Evolutionary conservation across 2,329 filamentous ascomycete genomes (phyloP).

Genomic region (Fusarium palustre): DNA sequence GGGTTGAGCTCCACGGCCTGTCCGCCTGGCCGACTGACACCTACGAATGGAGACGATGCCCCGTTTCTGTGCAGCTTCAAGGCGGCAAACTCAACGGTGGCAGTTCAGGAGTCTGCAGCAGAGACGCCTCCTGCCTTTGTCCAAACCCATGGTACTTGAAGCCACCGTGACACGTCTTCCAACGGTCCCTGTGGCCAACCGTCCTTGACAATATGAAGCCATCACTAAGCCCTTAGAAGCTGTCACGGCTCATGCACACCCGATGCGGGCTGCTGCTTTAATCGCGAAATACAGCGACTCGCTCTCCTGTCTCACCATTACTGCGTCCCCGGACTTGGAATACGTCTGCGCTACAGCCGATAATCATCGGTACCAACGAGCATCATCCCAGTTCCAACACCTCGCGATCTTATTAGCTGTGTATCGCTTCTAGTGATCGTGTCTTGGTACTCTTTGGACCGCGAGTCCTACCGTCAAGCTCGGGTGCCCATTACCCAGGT

Average conservation of each 20-base stretch:
- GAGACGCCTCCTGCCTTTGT: constrained; percentile 7
- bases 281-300: constrained; percentile 20
- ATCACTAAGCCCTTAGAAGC: constrained; percentile 27
- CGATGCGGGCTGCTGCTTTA: constrained; percentile 37
- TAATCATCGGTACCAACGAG: constrained; percentile 29
- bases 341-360: constrained; percentile 26
- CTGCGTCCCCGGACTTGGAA: constrained; percentile 27
- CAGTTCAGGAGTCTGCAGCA: constrained; percentile 27
- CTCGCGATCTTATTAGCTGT: constrained; percentile 29
- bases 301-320: constrained; percentile 26
- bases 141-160: constrained; percentile 26
- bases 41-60: constrained; percentile 20
- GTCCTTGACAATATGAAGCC: constrained; percentile 26
- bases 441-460: constrained; percentile 9
- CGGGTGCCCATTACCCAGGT: constrained; percentile 16
- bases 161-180: constrained; percentile 37
- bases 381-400: constrained; percentile 16
- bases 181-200: constrained; percentile 43
- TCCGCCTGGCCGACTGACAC: constrained; percentile 17
- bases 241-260: constrained; percentile 38
- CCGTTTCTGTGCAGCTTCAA: constrained; percentile 30
- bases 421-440: constrained; percentile 26
- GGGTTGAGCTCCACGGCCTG: constrained; percentile 1
- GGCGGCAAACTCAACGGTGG: constrained; percentile 31
- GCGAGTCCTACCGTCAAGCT: constrained; percentile 8